These are phyloP conservation scores for Crithidia fasciculata DNA, from an alignment of 208 protist genomes.

Conservation along the genomic window DNA sequence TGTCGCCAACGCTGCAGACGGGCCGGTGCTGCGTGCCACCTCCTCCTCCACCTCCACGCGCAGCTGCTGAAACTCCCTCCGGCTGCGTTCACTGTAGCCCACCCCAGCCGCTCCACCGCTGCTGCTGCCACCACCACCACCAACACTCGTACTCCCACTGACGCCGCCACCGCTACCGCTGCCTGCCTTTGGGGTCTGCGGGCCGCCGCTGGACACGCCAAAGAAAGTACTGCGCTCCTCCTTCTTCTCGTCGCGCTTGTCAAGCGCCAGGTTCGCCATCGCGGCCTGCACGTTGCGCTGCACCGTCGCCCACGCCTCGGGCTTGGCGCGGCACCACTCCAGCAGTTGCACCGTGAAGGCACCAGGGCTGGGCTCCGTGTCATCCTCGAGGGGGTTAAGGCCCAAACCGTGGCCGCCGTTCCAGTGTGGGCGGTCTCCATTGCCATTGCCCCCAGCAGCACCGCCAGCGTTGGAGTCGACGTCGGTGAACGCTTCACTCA, in stretches of 20 bases:
- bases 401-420: background rate
- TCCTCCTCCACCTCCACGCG: slow-evolving; percentile 30
- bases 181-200: slow-evolving; percentile 6
- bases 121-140: background rate
- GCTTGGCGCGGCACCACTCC: slow-evolving; percentile 44
- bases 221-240: slow-evolving; percentile 25
- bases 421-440: slow-evolving; percentile 3
- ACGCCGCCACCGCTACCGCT: slow-evolving; percentile 1
- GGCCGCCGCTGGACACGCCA: background rate
- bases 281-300: slow-evolving; percentile 14
- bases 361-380: slow-evolving; percentile 17
- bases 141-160: background rate
- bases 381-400: slow-evolving; percentile 12
- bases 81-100: slow-evolving; percentile 31
- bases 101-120: slow-evolving; percentile 12
- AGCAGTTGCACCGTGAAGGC: slow-evolving; percentile 56
- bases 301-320: slow-evolving; percentile 10
- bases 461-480: slow-evolving; percentile 19
- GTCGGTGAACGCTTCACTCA: slow-evolving; percentile 28
- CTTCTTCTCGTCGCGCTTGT: slow-evolving; percentile 31
- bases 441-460: background rate
- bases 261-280: slow-evolving; percentile 22
- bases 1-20: background rate
- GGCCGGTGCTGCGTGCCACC: slow-evolving; percentile 8
- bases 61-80: slow-evolving; percentile 34